phyloP scores from a whole-genome alignment of 2,329 filamentous ascomycete genomes.

The Sporothrix variecibatus region DNA sequence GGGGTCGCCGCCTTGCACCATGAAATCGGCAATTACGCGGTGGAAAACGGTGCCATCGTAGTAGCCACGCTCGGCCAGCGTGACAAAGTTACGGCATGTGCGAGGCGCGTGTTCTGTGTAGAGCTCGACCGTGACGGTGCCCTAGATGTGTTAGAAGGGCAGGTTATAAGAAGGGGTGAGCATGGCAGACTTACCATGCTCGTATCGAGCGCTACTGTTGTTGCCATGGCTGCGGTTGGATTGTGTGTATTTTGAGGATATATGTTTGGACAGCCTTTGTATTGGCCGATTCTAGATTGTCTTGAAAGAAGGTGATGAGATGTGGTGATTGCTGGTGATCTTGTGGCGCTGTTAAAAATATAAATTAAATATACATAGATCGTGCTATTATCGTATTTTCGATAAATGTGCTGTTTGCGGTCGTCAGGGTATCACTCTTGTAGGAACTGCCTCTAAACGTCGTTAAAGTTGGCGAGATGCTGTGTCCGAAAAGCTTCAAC shows the following conservation, averaged over 20 bases:
- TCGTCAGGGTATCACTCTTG: background rate
- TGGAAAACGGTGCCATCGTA: conserved; percentile 88
- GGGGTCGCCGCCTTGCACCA: conserved; percentile 93
- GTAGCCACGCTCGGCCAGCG: conserved; percentile 79
- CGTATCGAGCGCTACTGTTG: conserved; percentile 79
- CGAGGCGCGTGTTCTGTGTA: conserved; percentile 87
- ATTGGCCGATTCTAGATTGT: background rate
- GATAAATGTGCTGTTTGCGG: too few species aligned
- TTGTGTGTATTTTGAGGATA: background rate
- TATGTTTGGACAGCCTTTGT: background rate
- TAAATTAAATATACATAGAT: background rate
- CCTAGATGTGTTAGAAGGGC: conserved; percentile 51
- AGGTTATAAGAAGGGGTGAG: conserved; percentile 13
- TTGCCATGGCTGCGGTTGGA: conserved; percentile 61
- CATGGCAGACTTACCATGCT: conserved; percentile 64
- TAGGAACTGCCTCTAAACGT: background rate
- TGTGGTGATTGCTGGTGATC: background rate
- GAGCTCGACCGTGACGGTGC: conserved; percentile 82
- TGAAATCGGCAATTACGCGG: conserved; percentile 93
- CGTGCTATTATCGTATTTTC: too few species aligned
- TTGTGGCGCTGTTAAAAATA: background rate
- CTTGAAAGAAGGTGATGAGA: background rate
- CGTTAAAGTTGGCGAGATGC: background rate
- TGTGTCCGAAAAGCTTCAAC: background rate
- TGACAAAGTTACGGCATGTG: conserved; percentile 84